Evolutionary conservation across 441 rosid genomes (phyloP).

Genomic region (Populus hybrid): DNA sequence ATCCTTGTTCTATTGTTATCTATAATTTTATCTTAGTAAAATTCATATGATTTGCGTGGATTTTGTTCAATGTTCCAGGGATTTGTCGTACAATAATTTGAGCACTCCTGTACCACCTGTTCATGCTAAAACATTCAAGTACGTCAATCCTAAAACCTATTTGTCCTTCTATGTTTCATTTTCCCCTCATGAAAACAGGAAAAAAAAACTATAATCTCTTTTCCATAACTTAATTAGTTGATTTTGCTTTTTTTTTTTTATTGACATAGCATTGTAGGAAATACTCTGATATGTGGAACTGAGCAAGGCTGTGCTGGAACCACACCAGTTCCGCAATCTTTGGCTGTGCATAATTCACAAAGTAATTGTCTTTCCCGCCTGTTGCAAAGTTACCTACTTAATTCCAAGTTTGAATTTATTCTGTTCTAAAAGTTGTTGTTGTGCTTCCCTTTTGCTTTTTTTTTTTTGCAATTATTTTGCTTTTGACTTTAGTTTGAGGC

Average conservation of each 20-base stretch:
- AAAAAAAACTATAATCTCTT: not conserved
- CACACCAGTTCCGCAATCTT: conserved; percentile 54
- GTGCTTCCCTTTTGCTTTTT: not conserved
- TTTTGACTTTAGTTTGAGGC: conserved; percentile 20
- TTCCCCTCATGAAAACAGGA: conserved; percentile 13
- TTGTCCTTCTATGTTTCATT: not conserved
- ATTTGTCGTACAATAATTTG: conserved; percentile 83
- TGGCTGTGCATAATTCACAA: conserved; percentile 50
- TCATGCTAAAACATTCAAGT: conserved; percentile 88
- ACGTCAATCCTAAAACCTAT: conserved; percentile 25
- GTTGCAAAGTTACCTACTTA: conserved; percentile 4
- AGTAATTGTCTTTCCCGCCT: conserved; percentile 35
- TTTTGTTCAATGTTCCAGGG: conserved; percentile 41
- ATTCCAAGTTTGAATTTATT: conserved; percentile 19
- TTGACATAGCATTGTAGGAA: conserved; percentile 71
- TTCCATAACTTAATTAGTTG: not conserved
- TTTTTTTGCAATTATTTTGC: not conserved
- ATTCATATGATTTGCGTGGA: not conserved
- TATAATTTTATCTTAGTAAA: not conserved
- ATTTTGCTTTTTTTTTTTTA: conserved; percentile 9
- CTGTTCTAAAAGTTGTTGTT: not conserved
- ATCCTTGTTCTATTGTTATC: not conserved
- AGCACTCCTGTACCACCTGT: conserved; percentile 71
- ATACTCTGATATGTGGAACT: conserved; percentile 76
- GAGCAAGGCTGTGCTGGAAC: conserved; percentile 71